Base-by-base conservation (phyloP, 352 stramenopile genomes). In the Thalassiosira mediterranea region DNA sequence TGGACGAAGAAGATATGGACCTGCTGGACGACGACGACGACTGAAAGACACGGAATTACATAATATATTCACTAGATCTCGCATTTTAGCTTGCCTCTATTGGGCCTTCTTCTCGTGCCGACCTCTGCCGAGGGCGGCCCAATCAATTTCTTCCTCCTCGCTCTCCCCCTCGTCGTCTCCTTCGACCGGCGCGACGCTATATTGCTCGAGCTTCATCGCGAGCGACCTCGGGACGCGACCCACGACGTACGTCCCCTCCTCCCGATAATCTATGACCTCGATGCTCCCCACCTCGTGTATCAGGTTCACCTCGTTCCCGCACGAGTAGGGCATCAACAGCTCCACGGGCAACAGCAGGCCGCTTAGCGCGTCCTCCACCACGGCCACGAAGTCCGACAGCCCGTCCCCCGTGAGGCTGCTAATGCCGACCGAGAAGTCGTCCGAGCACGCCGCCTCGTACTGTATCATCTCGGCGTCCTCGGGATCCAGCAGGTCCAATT, bases 201-300 rank as follows among this genome's bases (percentile, higher is more conserved):
- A 90, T 59, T 79, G 34, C 52, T 86, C 63, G 21, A 94, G 74
- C 47, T 86, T 83, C 57, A 88, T 92, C 0, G 86, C 86, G 26
- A 92, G 10, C 1, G 88, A 68, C 37, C 56, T 64, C 15, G 88
- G 88, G 15, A 92, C 84, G 44, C 75, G 49, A n/a, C 75, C 86
- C 15, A 83, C 40, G 0, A 92, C 69, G 76, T 90, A 91, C 1
- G 84, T 91, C 26, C 86, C 86, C 19, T 83, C 72, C 28, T 83
- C 64, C 51, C 76, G 61, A 60, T 94, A 92, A 53, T 92, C 88
- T 40, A 94, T 83, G 4, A 80, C 72, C 56, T 92, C 88, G 2
- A 94, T 81, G 28, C 77, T 79, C 25, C 86, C 86, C 61, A 91
- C 80, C 60, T 92, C 84, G 58, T 92, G 86, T 60, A 94, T 86